Evolutionary conservation across 2,329 filamentous ascomycete genomes (phyloP).

Genomic region (Calonectria montana): DNA sequence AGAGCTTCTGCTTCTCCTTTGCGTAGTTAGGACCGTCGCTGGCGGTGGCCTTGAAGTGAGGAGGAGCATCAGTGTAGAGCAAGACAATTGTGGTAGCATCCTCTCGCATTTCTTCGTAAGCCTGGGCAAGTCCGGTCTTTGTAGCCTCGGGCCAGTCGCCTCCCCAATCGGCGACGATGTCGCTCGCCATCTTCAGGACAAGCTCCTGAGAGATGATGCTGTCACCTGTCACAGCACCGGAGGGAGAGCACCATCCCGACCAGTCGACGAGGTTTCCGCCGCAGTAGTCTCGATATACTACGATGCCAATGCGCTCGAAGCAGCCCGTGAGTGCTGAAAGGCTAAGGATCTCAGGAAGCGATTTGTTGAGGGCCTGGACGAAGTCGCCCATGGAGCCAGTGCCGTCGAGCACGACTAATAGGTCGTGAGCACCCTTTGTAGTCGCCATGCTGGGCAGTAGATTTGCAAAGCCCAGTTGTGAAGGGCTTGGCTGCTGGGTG

Average conservation of each 20-base stretch:
- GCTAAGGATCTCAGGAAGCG: slow-evolving; percentile 62
- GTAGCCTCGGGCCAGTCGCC: slow-evolving; percentile 60
- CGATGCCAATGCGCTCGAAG: slow-evolving; percentile 61
- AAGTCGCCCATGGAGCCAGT: slow-evolving; percentile 59
- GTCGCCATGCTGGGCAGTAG: slow-evolving; percentile 27
- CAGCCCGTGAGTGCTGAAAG: slow-evolving; percentile 60
- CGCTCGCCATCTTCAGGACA: slow-evolving; percentile 50
- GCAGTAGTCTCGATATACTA: slow-evolving; percentile 63
- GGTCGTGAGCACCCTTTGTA: slow-evolving; percentile 50
- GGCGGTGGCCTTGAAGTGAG: slow-evolving; percentile 51
- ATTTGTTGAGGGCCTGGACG: slow-evolving; percentile 55
- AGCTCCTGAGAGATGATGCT: slow-evolving; percentile 44
- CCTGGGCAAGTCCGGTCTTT: slow-evolving; percentile 60
- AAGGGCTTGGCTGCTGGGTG: neutral
- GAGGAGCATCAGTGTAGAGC: slow-evolving; percentile 60
- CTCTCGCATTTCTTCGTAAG: slow-evolving; percentile 58
- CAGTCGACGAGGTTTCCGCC: slow-evolving; percentile 53
- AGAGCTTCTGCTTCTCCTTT: slow-evolving; percentile 42
- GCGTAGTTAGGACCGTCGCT: slow-evolving; percentile 43
- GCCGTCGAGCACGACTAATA: slow-evolving; percentile 59
- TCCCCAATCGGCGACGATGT: slow-evolving; percentile 48
- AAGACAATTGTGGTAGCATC: slow-evolving; percentile 62
- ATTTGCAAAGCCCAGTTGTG: neutral
- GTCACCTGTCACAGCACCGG: slow-evolving; percentile 20
- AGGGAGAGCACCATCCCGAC: slow-evolving; percentile 59